Percentiles rank a stretch among this genome's conserved stretches.
phyloP scores from a whole-genome alignment of 2,329 filamentous ascomycete genomes.

The Emericellopsis atlantica region DNA sequence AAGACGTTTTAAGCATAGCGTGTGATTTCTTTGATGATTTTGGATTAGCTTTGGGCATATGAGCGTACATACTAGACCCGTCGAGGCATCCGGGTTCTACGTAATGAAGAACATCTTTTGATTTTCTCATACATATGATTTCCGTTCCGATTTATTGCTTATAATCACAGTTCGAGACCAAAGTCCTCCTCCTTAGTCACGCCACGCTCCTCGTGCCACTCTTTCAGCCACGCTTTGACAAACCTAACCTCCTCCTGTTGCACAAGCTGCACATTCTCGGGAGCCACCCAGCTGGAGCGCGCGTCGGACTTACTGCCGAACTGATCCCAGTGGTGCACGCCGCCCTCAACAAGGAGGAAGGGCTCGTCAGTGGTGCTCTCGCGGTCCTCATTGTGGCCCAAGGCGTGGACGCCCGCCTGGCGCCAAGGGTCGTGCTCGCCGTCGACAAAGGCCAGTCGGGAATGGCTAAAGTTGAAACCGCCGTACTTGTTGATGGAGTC shows the following conservation, averaged over 20 bases:
- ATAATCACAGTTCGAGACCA: background rate
- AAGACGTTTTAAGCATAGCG: conserved; percentile 5
- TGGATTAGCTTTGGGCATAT: background rate
- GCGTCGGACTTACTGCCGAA: conserved; percentile 41
- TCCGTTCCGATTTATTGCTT: no score
- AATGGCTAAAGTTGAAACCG: conserved; percentile 58
- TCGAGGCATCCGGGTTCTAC: background rate
- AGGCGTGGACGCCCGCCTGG: conserved; percentile 57
- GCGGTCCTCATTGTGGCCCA: conserved; percentile 24
- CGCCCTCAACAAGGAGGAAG: conserved; percentile 10
- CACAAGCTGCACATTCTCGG: background rate
- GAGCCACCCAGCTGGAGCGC: conserved; percentile 32
- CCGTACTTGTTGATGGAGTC: conserved; percentile 65
- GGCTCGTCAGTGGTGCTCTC: conserved; percentile 2
- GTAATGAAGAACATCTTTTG: background rate
- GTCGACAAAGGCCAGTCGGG: conserved; percentile 63
- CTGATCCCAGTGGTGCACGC: conserved; percentile 5
- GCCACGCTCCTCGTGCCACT: conserved; percentile 1
- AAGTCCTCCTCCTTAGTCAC: background rate
- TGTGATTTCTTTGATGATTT: background rate
- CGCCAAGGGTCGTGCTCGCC: conserved; percentile 74
- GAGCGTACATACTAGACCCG: background rate
- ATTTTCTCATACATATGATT: background rate
- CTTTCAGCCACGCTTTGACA: conserved; percentile 4
- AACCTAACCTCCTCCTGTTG: conserved; percentile 3